These are phyloP conservation scores for Plasmopara halstedii DNA, from an alignment of 352 stramenopile species.

Conservation along the genomic window DNA sequence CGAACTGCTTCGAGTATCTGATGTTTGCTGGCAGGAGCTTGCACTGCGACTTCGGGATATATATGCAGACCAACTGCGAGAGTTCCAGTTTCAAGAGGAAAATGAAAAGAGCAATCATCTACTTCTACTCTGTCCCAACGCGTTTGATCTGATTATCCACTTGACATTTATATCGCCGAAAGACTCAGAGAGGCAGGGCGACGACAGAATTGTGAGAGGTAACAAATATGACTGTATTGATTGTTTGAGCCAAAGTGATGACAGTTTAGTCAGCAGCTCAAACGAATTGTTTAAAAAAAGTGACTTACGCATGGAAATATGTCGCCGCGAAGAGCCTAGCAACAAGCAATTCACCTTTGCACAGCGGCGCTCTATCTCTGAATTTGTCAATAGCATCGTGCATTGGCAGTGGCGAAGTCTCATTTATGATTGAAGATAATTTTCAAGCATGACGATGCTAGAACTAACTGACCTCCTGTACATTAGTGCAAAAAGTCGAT, in stretches of 20 bases:
- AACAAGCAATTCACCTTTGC: constrained; percentile 76
- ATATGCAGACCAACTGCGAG: constrained; percentile 69
- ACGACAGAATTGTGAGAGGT: constrained; percentile 2
- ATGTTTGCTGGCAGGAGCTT: constrained; percentile 76
- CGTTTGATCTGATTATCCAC: constrained; percentile 84
- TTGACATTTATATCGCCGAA: constrained; percentile 55
- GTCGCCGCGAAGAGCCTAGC: constrained; percentile 66
- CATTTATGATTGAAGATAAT: constrained; percentile 65
- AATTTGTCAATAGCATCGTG: constrained; percentile 85
- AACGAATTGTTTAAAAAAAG: constrained; percentile 17
- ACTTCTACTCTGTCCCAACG: constrained; percentile 70
- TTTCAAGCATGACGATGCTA: not conserved
- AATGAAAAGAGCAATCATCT: constrained; percentile 66
- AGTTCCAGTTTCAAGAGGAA: constrained; percentile 81
- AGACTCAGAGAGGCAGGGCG: constrained; percentile 7
- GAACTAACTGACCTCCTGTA: too few relatives aligned
- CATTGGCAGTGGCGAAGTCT: constrained; percentile 85
- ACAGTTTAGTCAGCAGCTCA: constrained; percentile 8
- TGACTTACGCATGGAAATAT: constrained; percentile 69
- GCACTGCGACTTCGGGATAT: constrained; percentile 64
- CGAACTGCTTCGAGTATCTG: constrained; percentile 55
- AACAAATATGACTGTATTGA: constrained; percentile 17
- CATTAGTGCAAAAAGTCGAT: too few relatives aligned
- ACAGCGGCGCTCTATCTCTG: constrained; percentile 72
- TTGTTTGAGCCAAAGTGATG: constrained; percentile 14